Evolutionary conservation across 208 protist species (phyloP), one percentile per base, ranked within the genome.

Genomic region (Leishmania arabica): DNA sequence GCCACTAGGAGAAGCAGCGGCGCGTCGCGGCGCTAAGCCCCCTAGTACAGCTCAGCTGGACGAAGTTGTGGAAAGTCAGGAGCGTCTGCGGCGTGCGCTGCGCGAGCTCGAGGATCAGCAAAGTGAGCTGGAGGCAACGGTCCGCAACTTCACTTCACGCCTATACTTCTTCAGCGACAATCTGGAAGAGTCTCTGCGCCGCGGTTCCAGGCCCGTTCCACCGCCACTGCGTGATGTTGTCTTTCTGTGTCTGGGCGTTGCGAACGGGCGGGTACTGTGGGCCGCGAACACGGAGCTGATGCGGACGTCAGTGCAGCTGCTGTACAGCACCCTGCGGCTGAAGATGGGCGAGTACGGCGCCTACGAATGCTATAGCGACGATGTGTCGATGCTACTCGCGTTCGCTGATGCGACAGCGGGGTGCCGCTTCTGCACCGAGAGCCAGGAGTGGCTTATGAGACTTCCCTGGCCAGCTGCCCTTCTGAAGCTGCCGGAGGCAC

Each of bases 361-460:
- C 9, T 94, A 96, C 81, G 94, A 97, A 82, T 95, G 89, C 81
- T 96, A 93, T 83, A 95, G 92, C 83, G 93, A 97, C 75, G 92
- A 89, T 9, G 82, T 89, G 73, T 93, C 89, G 15, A 90, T 97
- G 87, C 83, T 97, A 49, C 86, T 97, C 1, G 92, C 94, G 51
- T 96, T 96, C 77, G 86, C 86, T 34, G 90, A 95, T 71, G 78
- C 92, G 27, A 83, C 88, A 7, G 90, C 91, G 34, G 92, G 92
- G 8, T 97, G 94, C 77, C 94, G 94, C 62, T 95, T 97, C 73
- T 91, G 88, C 84, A 87, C 82, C 4, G 94, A 97, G 69, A 82
- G 84, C 19, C 94, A 97, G 78, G 81, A 88, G 42, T 97, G 94
- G 94, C 84, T 96, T 66, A 82, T 95, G 83, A 82, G 80, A 31